These are phyloP conservation scores for Artemisia annua DNA, from an alignment of 129 eudicot genomes.

Conservation along the genomic window DNA sequence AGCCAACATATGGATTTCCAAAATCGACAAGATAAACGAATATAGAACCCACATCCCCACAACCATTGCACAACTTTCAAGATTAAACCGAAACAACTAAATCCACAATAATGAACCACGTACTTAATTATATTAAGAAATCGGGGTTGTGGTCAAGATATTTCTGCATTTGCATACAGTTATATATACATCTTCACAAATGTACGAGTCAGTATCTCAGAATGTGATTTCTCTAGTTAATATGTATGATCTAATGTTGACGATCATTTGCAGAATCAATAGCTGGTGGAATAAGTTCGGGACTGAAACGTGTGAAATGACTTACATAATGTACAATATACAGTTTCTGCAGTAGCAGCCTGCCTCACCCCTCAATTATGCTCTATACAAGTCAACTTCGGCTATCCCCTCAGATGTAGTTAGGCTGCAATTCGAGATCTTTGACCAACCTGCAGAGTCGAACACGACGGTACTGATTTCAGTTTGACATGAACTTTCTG, in stretches of 20 bases:
- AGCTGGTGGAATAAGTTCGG: conserved; percentile 1
- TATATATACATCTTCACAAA: conserved; percentile 31
- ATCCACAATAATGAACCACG: not conserved
- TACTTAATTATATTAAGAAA: conserved; percentile 4
- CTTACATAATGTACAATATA: conserved; percentile 36
- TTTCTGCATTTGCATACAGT: conserved; percentile 13
- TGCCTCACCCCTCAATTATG: conserved; percentile 10
- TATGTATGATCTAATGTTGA: conserved; percentile 15
- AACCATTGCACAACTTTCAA: not conserved
- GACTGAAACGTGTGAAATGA: not conserved
- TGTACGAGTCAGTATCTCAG: conserved; percentile 18
- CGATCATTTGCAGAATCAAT: conserved; percentile 12
- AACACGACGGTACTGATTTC: not conserved
- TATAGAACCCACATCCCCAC: too few species aligned
- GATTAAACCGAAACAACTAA: too few species aligned
- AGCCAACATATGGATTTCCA: too few species aligned
- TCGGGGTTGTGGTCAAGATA: not conserved
- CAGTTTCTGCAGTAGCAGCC: conserved; percentile 24
- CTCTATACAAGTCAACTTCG: conserved; percentile 21
- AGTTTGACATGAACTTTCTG: not conserved
- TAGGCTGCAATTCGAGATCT: conserved; percentile 7
- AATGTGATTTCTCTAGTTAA: conserved; percentile 21
- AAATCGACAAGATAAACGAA: too few species aligned
- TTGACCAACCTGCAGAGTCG: conserved; percentile 31
- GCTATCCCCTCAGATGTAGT: conserved; percentile 6